Percentiles rank a stretch among this genome's conserved stretches.
phyloP scores from a whole-genome alignment of 805 yeast genomes.

The Metschnikowia henanensis region DNA sequence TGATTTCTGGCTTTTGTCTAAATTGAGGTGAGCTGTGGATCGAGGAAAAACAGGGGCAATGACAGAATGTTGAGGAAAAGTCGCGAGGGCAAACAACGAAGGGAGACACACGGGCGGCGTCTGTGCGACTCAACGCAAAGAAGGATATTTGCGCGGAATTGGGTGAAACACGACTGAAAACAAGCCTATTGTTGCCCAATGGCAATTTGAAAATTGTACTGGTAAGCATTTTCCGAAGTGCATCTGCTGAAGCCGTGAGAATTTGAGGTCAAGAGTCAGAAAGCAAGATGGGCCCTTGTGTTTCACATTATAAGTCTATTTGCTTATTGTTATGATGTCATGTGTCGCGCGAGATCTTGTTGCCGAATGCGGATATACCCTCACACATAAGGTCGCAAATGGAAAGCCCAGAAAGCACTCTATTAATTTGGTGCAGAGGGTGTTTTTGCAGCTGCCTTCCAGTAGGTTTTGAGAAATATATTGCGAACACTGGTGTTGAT shows the following conservation, averaged over 20 bases:
- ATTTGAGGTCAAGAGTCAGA: too few species aligned
- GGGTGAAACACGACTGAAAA: conserved; percentile 3
- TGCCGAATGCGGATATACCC: background rate
- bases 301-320: too few species aligned
- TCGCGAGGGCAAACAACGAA: conserved; percentile 9
- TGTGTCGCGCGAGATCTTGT: background rate
- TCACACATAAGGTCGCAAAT: background rate
- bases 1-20: background rate
- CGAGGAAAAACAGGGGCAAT: conserved; percentile 1
- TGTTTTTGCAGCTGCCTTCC: too few species aligned
- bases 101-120: conserved; percentile 7
- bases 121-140: conserved; percentile 2
- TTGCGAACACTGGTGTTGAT: too few species aligned
- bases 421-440: too few species aligned
- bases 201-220: background rate
- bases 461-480: too few species aligned
- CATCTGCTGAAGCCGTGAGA: too few species aligned
- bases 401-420: too few species aligned
- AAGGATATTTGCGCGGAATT: conserved; percentile 6
- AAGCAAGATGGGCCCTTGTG: too few species aligned
- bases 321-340: background rate
- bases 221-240: too few species aligned
- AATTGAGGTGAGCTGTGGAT: conserved; percentile 1
- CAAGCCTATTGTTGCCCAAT: conserved; percentile 1
- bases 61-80: conserved; percentile 12